phyloP scores from a whole-genome alignment of 306 rosid genomes.

The Oxytropis ochrocephala region DNA sequence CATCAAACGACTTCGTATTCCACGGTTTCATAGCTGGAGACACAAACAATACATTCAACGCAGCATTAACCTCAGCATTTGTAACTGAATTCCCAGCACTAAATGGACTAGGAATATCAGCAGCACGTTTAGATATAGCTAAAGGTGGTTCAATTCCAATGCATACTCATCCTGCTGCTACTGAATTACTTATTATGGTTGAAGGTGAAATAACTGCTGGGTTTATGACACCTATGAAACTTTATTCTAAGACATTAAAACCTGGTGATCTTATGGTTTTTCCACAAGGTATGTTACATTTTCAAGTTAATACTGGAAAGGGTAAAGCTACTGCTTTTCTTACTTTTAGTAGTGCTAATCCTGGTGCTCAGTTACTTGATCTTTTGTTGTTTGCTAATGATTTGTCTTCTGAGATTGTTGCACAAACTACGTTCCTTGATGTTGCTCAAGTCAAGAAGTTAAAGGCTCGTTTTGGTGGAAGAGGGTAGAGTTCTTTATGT shows the following conservation, averaged over 20 bases:
- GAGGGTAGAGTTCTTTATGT: not conserved
- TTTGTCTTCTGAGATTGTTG: conserved; percentile 36
- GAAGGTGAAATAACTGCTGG: conserved; percentile 49
- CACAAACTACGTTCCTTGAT: conserved; percentile 52
- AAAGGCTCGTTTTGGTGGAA: conserved; percentile 64
- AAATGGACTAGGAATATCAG: conserved; percentile 54
- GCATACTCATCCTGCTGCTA: conserved; percentile 61
- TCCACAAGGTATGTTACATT: conserved; percentile 62
- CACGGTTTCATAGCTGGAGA: conserved; percentile 38
- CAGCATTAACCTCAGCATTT: conserved; percentile 45
- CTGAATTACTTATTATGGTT: conserved; percentile 35
- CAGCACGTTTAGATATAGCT: conserved; percentile 43
- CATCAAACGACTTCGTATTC: conserved; percentile 43
- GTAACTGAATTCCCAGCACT: conserved; percentile 48
- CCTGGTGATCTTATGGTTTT: conserved; percentile 52
- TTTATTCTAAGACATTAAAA: conserved; percentile 34
- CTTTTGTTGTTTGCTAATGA: conserved; percentile 46
- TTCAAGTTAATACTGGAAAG: conserved; percentile 48
- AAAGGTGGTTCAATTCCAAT: conserved; percentile 46
- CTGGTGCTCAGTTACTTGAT: conserved; percentile 58
- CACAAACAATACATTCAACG: conserved; percentile 36
- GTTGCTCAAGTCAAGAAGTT: conserved; percentile 47
- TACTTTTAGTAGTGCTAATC: conserved; percentile 46
- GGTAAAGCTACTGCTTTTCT: conserved; percentile 36
- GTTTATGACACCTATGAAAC: conserved; percentile 35